Evolutionary conservation across 108 stramenopile genomes (phyloP).

Genomic region (Hondaea fermentalgiana): DNA sequence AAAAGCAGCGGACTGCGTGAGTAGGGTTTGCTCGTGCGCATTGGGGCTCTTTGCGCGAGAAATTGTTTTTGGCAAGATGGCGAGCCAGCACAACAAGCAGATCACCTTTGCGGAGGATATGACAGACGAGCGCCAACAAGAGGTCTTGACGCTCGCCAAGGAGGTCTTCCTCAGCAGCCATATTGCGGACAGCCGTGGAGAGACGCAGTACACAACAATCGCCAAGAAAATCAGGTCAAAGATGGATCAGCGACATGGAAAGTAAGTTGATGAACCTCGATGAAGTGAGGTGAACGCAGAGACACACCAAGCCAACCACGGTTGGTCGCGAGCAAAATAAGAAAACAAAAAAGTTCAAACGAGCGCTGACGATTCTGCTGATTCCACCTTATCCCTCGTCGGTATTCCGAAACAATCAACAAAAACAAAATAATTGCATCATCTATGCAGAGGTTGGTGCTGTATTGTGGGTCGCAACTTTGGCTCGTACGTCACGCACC

Average conservation of each 20-base stretch:
- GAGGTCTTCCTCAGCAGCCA: constrained; percentile 21
- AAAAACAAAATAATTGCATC: not conserved
- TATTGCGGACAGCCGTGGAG: constrained; percentile 20
- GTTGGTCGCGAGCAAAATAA: too few species aligned
- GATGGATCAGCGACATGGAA: constrained; percentile 25
- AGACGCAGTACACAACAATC: constrained; percentile 27
- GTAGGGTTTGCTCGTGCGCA: too few species aligned
- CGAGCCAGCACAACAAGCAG: not conserved
- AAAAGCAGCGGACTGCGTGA: too few species aligned
- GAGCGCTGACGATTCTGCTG: too few species aligned
- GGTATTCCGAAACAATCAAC: not conserved
- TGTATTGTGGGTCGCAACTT: constrained; percentile 32
- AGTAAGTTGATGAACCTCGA: not conserved
- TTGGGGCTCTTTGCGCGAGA: too few species aligned
- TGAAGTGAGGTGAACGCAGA: too few species aligned
- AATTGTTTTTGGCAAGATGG: not conserved
- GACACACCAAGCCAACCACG: too few species aligned
- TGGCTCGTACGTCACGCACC: constrained; percentile 31
- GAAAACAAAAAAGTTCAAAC: too few species aligned
- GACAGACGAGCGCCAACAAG: constrained; percentile 30
- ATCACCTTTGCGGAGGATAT: constrained; percentile 33
- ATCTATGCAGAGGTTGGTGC: constrained; percentile 19
- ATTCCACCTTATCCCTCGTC: too few species aligned
- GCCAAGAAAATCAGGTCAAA: constrained; percentile 28
- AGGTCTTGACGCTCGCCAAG: constrained; percentile 23